Evolutionary conservation across 495 filamentous ascomycete genomes (phyloP), one percentile per base, ranked within the genome.

Genomic region (Bryoglossum gracile): DNA sequence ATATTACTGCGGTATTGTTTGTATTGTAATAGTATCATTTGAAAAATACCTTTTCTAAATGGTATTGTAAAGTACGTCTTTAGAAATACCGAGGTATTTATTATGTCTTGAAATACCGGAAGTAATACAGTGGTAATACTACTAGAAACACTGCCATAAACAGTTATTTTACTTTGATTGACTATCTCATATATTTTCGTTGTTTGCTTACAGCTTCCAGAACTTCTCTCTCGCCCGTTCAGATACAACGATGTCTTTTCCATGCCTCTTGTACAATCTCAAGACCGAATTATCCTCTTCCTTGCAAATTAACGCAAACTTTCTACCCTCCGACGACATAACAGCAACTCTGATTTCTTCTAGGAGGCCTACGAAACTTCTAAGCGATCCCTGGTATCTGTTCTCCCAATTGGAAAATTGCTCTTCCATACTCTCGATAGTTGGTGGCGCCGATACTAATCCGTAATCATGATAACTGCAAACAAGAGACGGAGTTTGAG

Each of bases 241-340:
- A 9, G 45, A 23, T 1, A 48, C 11, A 38, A 21, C n/a, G 4
- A 39, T 5, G 8, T 25, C 24, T 14, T 48, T 39, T 25, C 34
- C 32, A 11, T 48, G 11, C 21, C 34, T 37, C 34, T 39, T 11
- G 28, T 39, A 48, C 17, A 48, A 16, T 48, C 34, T 48, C 16
- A 48, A 16, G 21, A 9, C 22, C 9, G 16, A 19, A 16, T 28
- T 48, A 17, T 39, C 34, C 33, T 48, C 45, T 19, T 16, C 11
- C 10, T 48, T 39, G 0, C 11, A 22, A 23, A 48, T 23, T 19
- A 39, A 38, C 32, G 25, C 26, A 26, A 17, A 16, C 34, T 48
- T 48, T 21, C 33, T 13, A 24, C 45, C 34, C 32, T 39, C 28
- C 11, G 24, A 32, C 30, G 16, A 9, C 19, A 13, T 36, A 16